Conservation (phyloP, 2,329 filamentous ascomycete species). For the Eutypa lata region DNA sequence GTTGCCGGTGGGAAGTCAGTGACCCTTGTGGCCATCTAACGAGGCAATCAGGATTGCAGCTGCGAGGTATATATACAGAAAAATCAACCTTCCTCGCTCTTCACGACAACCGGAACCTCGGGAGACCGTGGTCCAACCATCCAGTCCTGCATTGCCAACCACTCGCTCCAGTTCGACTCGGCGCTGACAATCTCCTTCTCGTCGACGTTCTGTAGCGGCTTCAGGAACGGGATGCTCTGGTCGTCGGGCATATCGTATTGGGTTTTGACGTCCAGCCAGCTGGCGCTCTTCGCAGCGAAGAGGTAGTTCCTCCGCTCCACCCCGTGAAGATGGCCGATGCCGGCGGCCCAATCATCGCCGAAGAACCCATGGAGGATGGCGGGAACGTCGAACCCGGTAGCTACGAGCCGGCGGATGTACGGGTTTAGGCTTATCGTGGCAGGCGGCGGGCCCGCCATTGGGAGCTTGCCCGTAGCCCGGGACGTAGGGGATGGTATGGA, state of each 20-base stretch:
- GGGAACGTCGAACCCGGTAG: slow-evolving; percentile 85
- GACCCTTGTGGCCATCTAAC: not conserved
- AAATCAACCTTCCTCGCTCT: slow-evolving; percentile 26
- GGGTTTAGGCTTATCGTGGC: slow-evolving; percentile 70
- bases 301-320: slow-evolving; percentile 91
- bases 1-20: not conserved
- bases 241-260: slow-evolving; percentile 84
- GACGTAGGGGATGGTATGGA: slow-evolving; percentile 28
- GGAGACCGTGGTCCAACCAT: slow-evolving; percentile 86
- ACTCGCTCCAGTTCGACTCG: slow-evolving; percentile 86
- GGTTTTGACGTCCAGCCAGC: slow-evolving; percentile 84
- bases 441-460: slow-evolving; percentile 25
- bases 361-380: slow-evolving; percentile 93
- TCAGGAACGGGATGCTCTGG: slow-evolving; percentile 83
- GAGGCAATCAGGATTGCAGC: not conserved
- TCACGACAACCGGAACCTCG: slow-evolving; percentile 32
- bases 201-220: slow-evolving; percentile 72
- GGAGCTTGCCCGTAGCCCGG: slow-evolving; percentile 24
- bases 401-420: slow-evolving; percentile 85
- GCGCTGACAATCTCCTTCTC: slow-evolving; percentile 79
- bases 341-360: slow-evolving; percentile 83
- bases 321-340: slow-evolving; percentile 80
- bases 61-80: slow-evolving; percentile 1
- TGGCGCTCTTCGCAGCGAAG: slow-evolving; percentile 89
- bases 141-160: slow-evolving; percentile 97